Evolutionary conservation across 306 rosid species (phyloP), one percentile per base, ranked within the genome.

Genomic region (Acacia melanoxylon): DNA sequence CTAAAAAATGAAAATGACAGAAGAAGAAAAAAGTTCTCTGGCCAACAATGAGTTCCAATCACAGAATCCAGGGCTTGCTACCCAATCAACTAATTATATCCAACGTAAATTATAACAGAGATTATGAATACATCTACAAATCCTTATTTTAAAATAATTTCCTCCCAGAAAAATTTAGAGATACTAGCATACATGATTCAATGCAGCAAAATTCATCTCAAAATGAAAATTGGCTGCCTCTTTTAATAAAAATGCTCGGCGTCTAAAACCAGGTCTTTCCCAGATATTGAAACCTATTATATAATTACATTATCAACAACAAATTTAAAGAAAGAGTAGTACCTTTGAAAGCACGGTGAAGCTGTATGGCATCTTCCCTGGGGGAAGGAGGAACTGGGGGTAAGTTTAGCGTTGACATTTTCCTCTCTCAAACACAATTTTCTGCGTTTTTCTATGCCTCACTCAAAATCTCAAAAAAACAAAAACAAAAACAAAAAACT

Each of bases 331-430:
- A 51, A 80, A 61, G 66, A 10, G 12, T 61, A 24, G 58, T 78
- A 91, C 97, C 94, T 82, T 90, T 91, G 65, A 94, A 94, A 71
- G 98, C 98, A 75, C 91, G 94, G 88, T 92, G 80, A 20, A 92
- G 97, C 6, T 88, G 86, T 24, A 45, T 40, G 62, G 93, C 97
- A 71, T 91, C 97, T 58, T 94, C 97, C 24, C 92, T 91, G 3
- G 94, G 93, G n/a, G 91, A 82, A 58, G 90, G 87, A 68, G 86
- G 91, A 84, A 79, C 66, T 1, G 93, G 94, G 3, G 97, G 91
- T 16, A 92, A 24, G 27, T n/a, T 82, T 17, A 94, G 40, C 59
- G 93, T 88, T 58, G 85, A 56, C 87, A 86, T 86, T 0, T 78
- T 78, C 2, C 48, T 48, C 8, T 41, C 5, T 44, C 49, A 41